Evolutionary conservation across 2,329 filamentous ascomycete genomes (phyloP).

Genomic region (Samsoniella hepiali): DNA sequence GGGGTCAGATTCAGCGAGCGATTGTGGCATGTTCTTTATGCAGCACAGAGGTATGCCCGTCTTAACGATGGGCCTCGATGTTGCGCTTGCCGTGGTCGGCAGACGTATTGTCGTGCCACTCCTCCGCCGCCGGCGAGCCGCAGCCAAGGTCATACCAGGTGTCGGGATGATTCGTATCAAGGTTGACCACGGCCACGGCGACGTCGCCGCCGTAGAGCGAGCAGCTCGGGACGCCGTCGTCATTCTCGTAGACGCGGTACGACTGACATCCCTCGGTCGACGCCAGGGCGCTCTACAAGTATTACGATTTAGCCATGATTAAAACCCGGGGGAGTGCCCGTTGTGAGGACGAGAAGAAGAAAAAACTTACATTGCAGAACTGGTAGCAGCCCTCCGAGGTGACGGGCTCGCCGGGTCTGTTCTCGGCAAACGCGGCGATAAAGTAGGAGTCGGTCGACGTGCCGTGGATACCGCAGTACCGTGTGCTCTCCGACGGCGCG

Average conservation of each 20-base stretch:
- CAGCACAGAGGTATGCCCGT: not conserved
- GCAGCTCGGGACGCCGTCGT: constrained; percentile 32
- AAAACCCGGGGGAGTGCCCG: not conserved
- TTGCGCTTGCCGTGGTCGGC: constrained; percentile 10
- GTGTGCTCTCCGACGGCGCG: constrained; percentile 27
- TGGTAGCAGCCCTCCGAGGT: constrained; percentile 41
- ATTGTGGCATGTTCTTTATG: not conserved
- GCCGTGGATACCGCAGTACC: constrained; percentile 41
- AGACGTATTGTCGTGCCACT: constrained; percentile 22
- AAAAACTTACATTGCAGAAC: constrained; percentile 36
- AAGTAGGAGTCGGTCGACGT: constrained; percentile 35
- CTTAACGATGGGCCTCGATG: too few relatives aligned
- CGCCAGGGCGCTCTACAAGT: constrained; percentile 30
- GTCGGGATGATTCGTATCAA: constrained; percentile 30
- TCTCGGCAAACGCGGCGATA: constrained; percentile 37
- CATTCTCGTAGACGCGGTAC: constrained; percentile 35
- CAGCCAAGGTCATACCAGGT: constrained; percentile 37
- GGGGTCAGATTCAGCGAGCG: not conserved
- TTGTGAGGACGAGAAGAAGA: not conserved
- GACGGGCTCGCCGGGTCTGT: constrained; percentile 32
- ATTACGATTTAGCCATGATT: not conserved
- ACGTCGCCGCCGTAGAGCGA: constrained; percentile 35
- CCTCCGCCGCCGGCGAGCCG: constrained; percentile 31
- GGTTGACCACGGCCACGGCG: constrained; percentile 28
- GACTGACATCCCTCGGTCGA: constrained; percentile 33